Evolutionary conservation across 2,329 filamentous ascomycete species (phyloP), one percentile per base, ranked within the genome.

Genomic region (Hymenotorrendiella dingleyae): DNA sequence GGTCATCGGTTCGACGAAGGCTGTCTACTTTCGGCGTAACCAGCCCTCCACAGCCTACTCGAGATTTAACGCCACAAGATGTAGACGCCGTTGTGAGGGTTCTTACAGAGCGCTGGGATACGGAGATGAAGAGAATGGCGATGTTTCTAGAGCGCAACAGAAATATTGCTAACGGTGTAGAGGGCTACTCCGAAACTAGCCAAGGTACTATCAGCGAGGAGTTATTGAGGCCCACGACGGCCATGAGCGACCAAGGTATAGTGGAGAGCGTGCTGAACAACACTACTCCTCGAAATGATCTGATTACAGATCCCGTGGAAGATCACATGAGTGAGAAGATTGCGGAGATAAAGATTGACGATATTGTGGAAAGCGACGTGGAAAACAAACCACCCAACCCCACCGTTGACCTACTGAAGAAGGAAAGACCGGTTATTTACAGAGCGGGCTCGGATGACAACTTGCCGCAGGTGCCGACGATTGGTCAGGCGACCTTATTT

Each of bases 191-290:
- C 12, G 19, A 37, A 23, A 40, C 36, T 21, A 50, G 50, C n/a
- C 48, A 48, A 16, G 47, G 45, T 4, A 32, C 41, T 38, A 19
- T 58, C 21, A 50, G 46, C 17, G 53, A 55, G 19, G 50, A 59
- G 28, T 29, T 38, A 2, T 42, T 60, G 53, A 42, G 60, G 29
- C 60, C 60, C 16, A 54, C 50, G 1, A 62, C 57, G 4, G 58
- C 59, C 9, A 29, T 61, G 32, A 58, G 54, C 30, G 57, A 61
- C 40, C 39, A 42, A 6, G 54, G 53, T 1, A 61, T 62, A 20
- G 26, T 62, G 17, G 54, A 62, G 29, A 54, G 59, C 14, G 57
- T 59, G n/a, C 29, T 61, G 23, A 58, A 46, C 29, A 61, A 59
- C 24, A 62, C 59, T 4, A 61, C 60, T 4, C 60, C 60, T 1